Base-by-base conservation (phyloP, 179 eudicot genomes). In the Sideroxylon spinosum region DNA sequence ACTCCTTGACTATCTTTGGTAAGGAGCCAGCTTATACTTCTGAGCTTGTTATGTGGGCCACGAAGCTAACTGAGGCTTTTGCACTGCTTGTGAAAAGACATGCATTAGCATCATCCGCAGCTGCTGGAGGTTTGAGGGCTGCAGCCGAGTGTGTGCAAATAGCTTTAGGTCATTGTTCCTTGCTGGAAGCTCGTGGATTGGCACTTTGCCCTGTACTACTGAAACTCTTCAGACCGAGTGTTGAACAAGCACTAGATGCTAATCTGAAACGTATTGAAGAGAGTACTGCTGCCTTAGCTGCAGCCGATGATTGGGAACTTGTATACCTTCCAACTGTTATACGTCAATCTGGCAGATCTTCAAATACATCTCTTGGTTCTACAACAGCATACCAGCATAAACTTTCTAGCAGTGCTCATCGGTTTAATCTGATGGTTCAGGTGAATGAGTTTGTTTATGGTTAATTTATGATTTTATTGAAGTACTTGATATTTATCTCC, bases 121-220 rank as follows among this genome's bases (percentile, higher is more conserved):
- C 98, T 85, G 99, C 98, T 73, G 99, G 99, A 72, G 97, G 97
- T 66, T 87, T 96, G 77, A 88, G 98, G 81, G 97, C 98, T 67
- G 98, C 98, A 78, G 96, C 97, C 46, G 99, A 96, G 85, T 96
- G 99, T 85, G 99, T 94, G 81, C 98, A 96, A 83, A 96, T 96
- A 82, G 97, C 98, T 84, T 84, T 92, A 78, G 99, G 99, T 75
- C 99, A 96, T 90, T 92, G 96, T 77, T 91, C 97, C n/a, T 82
- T 92, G 80, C 78, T 96, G 81, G 99, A 94, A 88, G 88, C 83
- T 77, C 94, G 94, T 80, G 99, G 99, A 44, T 91, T 96, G 81
- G 91, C 97, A 66, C 99, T 96, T 80, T 94, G 91, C 83, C 95
- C 97, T 55, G 90, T 93, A 83, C 93, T 96, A 48, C 82, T 96